phyloP scores from a whole-genome alignment of 2,329 filamentous ascomycete species.

The Pyrenophora graminea region DNA sequence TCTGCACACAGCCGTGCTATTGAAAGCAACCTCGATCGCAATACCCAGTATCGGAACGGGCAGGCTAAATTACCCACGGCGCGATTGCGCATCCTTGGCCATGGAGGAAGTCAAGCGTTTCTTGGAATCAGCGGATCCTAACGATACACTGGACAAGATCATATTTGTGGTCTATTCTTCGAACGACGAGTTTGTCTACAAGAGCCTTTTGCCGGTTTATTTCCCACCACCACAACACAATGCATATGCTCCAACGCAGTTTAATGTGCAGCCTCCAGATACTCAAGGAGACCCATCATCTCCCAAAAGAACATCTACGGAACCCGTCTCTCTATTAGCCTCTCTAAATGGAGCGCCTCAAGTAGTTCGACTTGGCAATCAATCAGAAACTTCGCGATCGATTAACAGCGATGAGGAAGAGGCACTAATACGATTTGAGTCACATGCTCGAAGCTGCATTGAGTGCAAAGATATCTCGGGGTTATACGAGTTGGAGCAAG shows the following conservation, averaged over 20 bases:
- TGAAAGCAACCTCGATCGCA: slow-evolving; percentile 37
- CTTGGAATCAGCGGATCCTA: slow-evolving; percentile 29
- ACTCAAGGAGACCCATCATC: neutral
- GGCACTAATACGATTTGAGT: slow-evolving; percentile 31
- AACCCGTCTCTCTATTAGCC: slow-evolving; percentile 20
- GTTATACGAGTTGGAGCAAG: neutral
- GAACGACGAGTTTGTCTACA: slow-evolving; percentile 39
- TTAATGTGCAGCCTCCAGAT: neutral
- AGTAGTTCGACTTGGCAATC: slow-evolving; percentile 28
- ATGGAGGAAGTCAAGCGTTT: slow-evolving; percentile 42
- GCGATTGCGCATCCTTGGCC: slow-evolving; percentile 36
- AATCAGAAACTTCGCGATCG: slow-evolving; percentile 17
- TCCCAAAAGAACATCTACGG: slow-evolving; percentile 5
- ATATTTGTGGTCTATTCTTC: slow-evolving; percentile 37
- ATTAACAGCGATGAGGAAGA: slow-evolving; percentile 26
- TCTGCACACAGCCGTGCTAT: slow-evolving; percentile 25
- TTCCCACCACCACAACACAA: slow-evolving; percentile 32
- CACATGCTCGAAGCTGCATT: slow-evolving; percentile 29
- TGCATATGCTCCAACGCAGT: slow-evolving; percentile 12
- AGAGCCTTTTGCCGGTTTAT: slow-evolving; percentile 36
- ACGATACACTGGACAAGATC: slow-evolving; percentile 33
- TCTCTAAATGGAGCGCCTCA: slow-evolving; percentile 31
- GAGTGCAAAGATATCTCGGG: slow-evolving; percentile 19
- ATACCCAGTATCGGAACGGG: slow-evolving; percentile 43
- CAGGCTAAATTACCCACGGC: slow-evolving; percentile 31